phyloP scores from a whole-genome alignment of 2,329 filamentous ascomycete species.

The Pseudogymnoascus sp. region DNA sequence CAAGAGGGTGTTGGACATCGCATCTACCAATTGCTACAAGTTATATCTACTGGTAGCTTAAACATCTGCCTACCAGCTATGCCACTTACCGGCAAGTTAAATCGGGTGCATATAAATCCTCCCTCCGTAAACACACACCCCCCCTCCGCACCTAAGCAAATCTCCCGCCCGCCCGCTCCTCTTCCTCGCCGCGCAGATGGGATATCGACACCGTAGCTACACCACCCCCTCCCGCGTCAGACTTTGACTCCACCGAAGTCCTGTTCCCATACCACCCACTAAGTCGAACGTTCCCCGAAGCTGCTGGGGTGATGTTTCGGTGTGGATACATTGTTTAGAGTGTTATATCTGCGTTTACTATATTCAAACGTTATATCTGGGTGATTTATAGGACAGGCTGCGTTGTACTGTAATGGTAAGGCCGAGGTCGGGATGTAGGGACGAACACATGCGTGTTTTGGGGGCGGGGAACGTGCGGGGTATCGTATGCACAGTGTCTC shows the following conservation, averaged over 20 bases:
- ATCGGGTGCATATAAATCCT: background rate
- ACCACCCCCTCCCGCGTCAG: background rate
- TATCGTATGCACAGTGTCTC: background rate
- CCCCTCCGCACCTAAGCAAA: background rate
- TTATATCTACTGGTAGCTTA: background rate
- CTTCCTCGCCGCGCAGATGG: background rate
- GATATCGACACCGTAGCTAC: background rate
- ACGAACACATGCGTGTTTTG: background rate
- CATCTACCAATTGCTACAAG: background rate
- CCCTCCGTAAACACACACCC: background rate
- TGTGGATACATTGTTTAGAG: background rate
- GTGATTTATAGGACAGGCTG: background rate
- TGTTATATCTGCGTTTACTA: background rate
- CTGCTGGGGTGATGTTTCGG: background rate
- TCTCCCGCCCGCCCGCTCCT: background rate
- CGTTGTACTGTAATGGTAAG: background rate
- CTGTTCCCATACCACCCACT: background rate
- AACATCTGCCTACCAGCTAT: background rate
- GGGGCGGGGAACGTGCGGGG: background rate
- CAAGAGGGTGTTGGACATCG: too few relatives aligned
- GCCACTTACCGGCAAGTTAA: background rate
- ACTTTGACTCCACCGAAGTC: background rate
- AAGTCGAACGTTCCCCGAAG: background rate
- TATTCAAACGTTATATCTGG: background rate
- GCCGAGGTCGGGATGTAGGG: background rate